Evolutionary conservation across 441 rosid genomes (phyloP), one percentile per base, ranked within the genome.

Genomic region (Gossypium lobatum): DNA sequence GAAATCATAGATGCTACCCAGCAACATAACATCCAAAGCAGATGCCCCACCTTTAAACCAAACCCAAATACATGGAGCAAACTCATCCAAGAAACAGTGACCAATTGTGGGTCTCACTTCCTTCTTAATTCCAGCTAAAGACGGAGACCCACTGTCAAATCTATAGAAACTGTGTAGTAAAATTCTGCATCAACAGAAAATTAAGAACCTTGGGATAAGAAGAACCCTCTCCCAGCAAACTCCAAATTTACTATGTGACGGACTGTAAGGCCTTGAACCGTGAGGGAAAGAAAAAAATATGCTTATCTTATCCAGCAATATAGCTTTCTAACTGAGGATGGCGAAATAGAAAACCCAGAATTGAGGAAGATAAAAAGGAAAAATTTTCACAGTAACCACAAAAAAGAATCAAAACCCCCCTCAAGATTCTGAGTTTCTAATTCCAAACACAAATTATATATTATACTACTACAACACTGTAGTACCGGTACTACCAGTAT

Each of bases 11-110:
- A 88, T 50, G 84, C 75, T 39, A 91, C 69, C 96, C 93, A 90
- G 86, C 90, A 89, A 76, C 95, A 88, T 89, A 89, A 78, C 87
- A 86, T 72, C 97, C 97, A 93, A 64, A 91, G 80, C 61, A 89
- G 79, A 76, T 87, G 90, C 79, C 97, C 93, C 82, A 88, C 85
- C 78, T 92, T 92, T 64, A 92, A 75, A 61, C 90, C 90, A 83
- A 91, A 90, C 79, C 88, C 93, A 78, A 79, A 75, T 45, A 89
- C 87, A 81, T 88, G 90, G 76, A 89, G 79, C 72, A 88, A 75
- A 85, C 86, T 92, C 98, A 93, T 92, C 85, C 92, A 89, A 87
- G 62, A 73, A 74, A 77, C 85, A 58, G 31, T 23, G 62, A 58
- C 81, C 34, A 28, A 28, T 28, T 28, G 34, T 28, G 34, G 34